Base-by-base conservation (phyloP, 1,139 yeast genomes). In the Geotrichum fermentans region DNA sequence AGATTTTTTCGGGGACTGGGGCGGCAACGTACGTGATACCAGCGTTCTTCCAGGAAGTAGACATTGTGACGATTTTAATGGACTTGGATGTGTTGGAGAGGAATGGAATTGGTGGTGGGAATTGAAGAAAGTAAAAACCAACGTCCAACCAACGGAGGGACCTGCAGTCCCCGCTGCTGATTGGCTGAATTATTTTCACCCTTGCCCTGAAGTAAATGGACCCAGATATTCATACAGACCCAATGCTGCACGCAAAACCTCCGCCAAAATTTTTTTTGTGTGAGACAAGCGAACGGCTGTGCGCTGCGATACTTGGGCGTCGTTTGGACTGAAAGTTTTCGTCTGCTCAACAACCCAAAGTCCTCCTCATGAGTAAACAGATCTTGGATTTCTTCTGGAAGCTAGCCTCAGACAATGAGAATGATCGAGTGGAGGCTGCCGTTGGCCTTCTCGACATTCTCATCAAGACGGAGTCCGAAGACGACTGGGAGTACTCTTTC, bases 401-500 rank as follows among this genome's bases (percentile, higher is more conserved):
- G 46, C 73, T 90, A 43, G 89, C 90, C 0, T 83, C 95, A 11
- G 95, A 89, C 55, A 69, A 83, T 18, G 82, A 84, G 21, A 69
- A 72, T 16, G 95, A 86, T 62, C 74, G 97, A 37, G 71, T 88
- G 35, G 71, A 74, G 36, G 86, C 95, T 0, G 96, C 95, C 1
- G 75, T 82, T 0, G 71, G 72, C 0, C 71, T 90, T 45, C 73
- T 90, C 53, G 71, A 77, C 26, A 89, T 85, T 47, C 62, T 71
- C 8, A 65, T 67, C 1, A 75, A 66, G 10, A 68, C 68, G 11
- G 66, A 78, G 47, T 64, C 70, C 7, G 68, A 68, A 18, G 70
- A 72, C 2, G 96, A 89, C 60, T 88, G 94, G 89, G 77, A 78
- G 45, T 90, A 92, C 63, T 94, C 95, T 0, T 69, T 86, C 51